Base-by-base conservation (phyloP, 1,139 yeast genomes). In the Geotrichum europaeum region DNA sequence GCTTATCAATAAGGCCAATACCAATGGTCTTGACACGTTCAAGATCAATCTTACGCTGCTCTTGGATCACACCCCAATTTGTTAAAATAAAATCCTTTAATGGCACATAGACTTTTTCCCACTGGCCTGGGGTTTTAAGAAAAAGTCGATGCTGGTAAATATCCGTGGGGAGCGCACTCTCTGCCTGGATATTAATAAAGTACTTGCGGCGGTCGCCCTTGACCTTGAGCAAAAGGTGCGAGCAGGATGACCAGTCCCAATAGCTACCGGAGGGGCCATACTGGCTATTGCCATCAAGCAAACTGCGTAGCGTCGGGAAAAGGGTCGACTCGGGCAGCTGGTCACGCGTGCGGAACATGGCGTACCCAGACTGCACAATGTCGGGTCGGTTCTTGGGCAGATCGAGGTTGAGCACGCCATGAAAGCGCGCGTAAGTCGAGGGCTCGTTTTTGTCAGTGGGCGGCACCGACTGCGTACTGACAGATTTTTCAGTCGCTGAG, bases 51-150 rank as follows among this genome's bases (percentile, higher is more conserved):
- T 85, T 85, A 61, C 79, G 77, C 68, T 82, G 84, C 65, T 85
- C 88, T 75, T 87, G 94, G 61, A 89, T 85, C 36, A 82, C 83
- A 10, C 96, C 96, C 81, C 89, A 85, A 70, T 87, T 88, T 40
- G 96, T 89, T 75, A 89, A 79, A 61, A 89, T 92, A 73, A 89
- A 88, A 69, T 87, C 92, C 65, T 84, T 80, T 61, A 89, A 77
- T 56, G 95, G 91, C 49, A 89, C 84, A 49, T 85, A 83, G 45
- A 89, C 90, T 0, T 90, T 86, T 70, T 89, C 96, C 96, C 96
- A 89, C 65, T 84, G 80, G 2, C 92, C 92, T 0, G 92, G 91
- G 49, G 79, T 81, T 66, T 84, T 83, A 63, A 89, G 77, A 68
- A 88, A 89, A 65, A 89, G 78, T 51, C 96, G 76, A 73, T 89